Conservation (phyloP, 768 basidiomycete species). For the Crucibulum laeve region DNA sequence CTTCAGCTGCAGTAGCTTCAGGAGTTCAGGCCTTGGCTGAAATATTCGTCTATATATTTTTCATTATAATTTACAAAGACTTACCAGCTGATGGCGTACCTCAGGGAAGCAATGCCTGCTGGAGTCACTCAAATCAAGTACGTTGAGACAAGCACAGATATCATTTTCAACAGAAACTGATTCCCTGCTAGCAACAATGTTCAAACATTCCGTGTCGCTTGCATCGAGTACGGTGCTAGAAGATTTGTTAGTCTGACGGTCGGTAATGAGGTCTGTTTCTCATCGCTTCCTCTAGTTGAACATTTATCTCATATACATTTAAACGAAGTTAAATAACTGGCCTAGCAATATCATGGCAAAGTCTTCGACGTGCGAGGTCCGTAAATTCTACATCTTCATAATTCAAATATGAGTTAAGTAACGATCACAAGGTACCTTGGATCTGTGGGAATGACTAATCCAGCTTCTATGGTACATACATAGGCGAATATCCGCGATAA, state of each 20-base stretch:
- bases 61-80: background rate
- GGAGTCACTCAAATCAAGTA: constrained; percentile 24
- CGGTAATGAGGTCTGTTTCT: constrained; percentile 28
- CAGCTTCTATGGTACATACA: constrained; percentile 32
- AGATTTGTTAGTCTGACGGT: constrained; percentile 29
- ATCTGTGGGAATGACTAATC: constrained; percentile 26
- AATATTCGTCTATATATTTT: constrained; percentile 24
- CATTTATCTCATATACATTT: background rate
- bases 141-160: constrained; percentile 3
- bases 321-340: constrained; percentile 21
- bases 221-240: constrained; percentile 23
- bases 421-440: constrained; percentile 21
- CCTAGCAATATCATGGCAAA: constrained; percentile 28
- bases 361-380: constrained; percentile 30
- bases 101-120: constrained; percentile 22
- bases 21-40: constrained; percentile 29
- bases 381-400: background rate
- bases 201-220: constrained; percentile 26
- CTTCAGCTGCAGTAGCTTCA: constrained; percentile 24
- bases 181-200: constrained; percentile 25
- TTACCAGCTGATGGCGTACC: background rate
- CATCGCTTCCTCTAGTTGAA: background rate
- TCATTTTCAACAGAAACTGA: background rate
- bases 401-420: background rate
- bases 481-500: constrained; percentile 30